Percentiles rank a stretch among this genome's conserved stretches.
Conservation (phyloP, 768 basidiomycete genomes). For the Tylopilus subfusipes region DNA sequence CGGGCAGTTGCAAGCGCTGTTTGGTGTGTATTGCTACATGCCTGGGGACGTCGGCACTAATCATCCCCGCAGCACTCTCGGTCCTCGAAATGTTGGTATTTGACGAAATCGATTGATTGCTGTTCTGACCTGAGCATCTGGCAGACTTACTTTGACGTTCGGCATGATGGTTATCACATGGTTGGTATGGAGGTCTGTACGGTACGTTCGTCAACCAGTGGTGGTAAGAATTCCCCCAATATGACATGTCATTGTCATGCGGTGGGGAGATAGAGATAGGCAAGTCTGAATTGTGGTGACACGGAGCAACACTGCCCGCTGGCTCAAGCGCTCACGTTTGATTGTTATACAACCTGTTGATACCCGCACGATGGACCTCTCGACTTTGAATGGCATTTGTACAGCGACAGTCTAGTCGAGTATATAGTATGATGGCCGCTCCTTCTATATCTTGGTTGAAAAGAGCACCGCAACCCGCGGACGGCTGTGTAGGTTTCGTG, state of each 20-base stretch:
- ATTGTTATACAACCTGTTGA: background rate
- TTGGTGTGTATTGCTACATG: conserved; percentile 35
- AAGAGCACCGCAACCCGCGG: too few species aligned
- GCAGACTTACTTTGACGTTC: conserved; percentile 44
- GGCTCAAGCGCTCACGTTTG: background rate
- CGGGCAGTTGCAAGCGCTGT: conserved; percentile 51
- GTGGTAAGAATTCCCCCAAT: conserved; percentile 23
- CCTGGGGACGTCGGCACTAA: background rate
- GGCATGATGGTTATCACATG: conserved; percentile 48
- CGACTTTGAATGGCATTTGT: background rate
- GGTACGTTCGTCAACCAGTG: conserved; percentile 33
- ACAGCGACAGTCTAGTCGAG: background rate
- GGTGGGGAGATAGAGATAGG: conserved; percentile 1
- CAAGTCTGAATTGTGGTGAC: conserved; percentile 3
- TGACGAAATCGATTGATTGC: background rate
- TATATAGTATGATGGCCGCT: conserved; percentile 6
- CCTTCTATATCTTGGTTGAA: background rate
- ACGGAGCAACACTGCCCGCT: background rate
- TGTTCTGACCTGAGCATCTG: conserved; percentile 9
- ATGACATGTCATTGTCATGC: conserved; percentile 10
- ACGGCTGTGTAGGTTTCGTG: too few species aligned
- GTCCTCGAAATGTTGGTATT: conserved; percentile 49
- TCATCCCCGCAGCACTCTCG: conserved; percentile 38
- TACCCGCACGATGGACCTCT: background rate
- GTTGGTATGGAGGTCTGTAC: conserved; percentile 51